Evolutionary conservation across 768 basidiomycete genomes (phyloP), one percentile per base, ranked within the genome.

Genomic region (Kwoniella dejecticola): DNA sequence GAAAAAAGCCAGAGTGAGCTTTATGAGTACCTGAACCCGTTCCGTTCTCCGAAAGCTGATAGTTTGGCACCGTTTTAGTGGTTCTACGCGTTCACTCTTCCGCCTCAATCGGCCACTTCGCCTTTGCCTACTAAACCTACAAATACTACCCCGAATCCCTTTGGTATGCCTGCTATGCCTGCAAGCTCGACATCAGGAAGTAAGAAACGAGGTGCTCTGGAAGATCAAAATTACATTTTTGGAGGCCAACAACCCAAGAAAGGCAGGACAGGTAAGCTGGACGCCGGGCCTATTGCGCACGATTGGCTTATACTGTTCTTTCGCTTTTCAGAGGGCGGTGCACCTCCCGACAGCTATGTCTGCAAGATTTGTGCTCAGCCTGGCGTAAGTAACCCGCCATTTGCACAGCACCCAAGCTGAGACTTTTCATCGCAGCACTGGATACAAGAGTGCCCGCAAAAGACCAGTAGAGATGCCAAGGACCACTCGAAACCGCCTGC

Each of bases 31-130:
- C 15, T 42, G 10, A 24, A 11, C 21, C 27, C 24, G 17, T 23
- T 17, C 31, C 10, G 4, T 23, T 29, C 19, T 23, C 19, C 52
- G 15, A 21, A 40, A 24, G 17, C 52, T 54, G n/a, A 54, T 52
- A 36, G 54, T 10, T 19, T 2, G 26, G 15, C 33, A 17, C 4
- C 41, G 13, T 53, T 45, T 10, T 68, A 97, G 94, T 97, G 91
- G 89, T 97, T 96, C 80, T 99, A 99, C 80, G 96, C 96, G 1
- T 98, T 97, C 79, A 87, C 85, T 24, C 89, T 99, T 52, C 79
- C 85, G 0, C 86, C 90, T 2, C 81, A 82, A 44, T 77, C 81
- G 23, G 69, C 38, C 60, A 71, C 65, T 40, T 67, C 69, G 10
- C 60, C 48, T 13, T 29, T 60, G 30, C 70, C 63, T 26, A 52